Evolutionary conservation across 495 filamentous ascomycete species (phyloP).

Genomic region (Xylaria flabelliformis): DNA sequence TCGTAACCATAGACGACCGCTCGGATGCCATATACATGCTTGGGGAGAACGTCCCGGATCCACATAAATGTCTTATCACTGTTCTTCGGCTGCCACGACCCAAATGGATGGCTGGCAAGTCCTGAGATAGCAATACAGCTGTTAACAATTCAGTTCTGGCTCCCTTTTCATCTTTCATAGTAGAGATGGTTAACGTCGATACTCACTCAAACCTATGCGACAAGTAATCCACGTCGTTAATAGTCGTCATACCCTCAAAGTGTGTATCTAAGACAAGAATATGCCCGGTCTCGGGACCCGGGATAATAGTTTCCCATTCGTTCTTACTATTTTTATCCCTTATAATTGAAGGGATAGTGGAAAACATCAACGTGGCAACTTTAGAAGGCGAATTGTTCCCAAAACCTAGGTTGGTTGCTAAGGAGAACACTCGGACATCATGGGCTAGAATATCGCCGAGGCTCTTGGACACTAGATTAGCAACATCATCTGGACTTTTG

Average conservation of each 20-base stretch:
- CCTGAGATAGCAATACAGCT: slow-evolving; percentile 31
- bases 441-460: neutral
- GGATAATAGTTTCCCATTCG: slow-evolving; percentile 3
- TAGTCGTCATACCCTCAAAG: slow-evolving; percentile 23
- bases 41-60: slow-evolving; percentile 26
- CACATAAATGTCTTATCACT: slow-evolving; percentile 32
- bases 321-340: neutral
- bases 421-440: slow-evolving; percentile 4
- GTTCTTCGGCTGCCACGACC: slow-evolving; percentile 31
- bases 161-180: neutral
- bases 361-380: slow-evolving; percentile 15
- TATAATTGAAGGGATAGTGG: neutral
- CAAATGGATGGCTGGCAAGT: slow-evolving; percentile 32
- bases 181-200: neutral
- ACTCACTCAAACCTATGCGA: slow-evolving; percentile 24
- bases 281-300: neutral
- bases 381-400: neutral
- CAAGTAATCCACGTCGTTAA: slow-evolving; percentile 14
- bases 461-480: neutral
- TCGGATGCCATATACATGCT: slow-evolving; percentile 15
- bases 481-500: slow-evolving; percentile 11
- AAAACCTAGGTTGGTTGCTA: neutral
- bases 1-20: slow-evolving; percentile 38
- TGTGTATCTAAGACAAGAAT: slow-evolving; percentile 26
- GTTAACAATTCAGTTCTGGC: neutral